phyloP scores from a whole-genome alignment of 1,284 basidiomycete genomes.

The Rhodotorula sp. region DNA sequence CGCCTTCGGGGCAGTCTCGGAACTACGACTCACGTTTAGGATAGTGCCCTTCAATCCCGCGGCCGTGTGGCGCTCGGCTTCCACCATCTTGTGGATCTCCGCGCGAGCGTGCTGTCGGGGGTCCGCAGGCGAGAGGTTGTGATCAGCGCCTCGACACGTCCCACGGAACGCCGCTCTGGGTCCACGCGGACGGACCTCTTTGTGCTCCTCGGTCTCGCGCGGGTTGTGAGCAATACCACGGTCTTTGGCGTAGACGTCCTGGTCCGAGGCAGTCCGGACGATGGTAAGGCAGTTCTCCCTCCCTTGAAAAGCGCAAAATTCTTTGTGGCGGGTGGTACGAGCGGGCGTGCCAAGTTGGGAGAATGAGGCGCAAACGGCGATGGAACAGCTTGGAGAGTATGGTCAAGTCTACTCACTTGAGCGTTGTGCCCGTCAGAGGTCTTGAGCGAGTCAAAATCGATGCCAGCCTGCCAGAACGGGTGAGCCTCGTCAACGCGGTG shows the following conservation, averaged over 20 bases:
- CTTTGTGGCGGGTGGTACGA: no score
- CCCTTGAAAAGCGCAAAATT: no score
- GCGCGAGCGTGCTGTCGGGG: neutral
- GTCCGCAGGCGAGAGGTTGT: neutral
- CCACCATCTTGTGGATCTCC: slow-evolving; percentile 10
- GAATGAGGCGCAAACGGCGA: neutral
- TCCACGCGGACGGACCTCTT: neutral
- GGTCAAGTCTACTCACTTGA: neutral
- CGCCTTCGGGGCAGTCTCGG: neutral
- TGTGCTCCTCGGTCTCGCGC: slow-evolving; percentile 8
- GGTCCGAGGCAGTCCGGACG: neutral
- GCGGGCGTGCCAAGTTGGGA: neutral
- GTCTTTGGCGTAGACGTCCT: neutral
- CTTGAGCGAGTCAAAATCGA: slow-evolving; percentile 1
- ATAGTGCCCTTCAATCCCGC: slow-evolving; percentile 8
- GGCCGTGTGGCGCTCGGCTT: neutral
- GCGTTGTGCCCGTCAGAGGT: neutral
- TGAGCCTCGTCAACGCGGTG: neutral
- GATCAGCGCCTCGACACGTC: neutral
- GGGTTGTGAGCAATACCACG: neutral
- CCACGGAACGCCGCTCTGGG: neutral
- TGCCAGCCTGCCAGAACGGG: neutral
- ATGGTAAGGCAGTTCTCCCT: neutral
- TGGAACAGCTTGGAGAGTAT: neutral
- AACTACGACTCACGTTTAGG: neutral